Conservation (phyloP, 352 stramenopile species). For the Phytophthora cactorum region DNA sequence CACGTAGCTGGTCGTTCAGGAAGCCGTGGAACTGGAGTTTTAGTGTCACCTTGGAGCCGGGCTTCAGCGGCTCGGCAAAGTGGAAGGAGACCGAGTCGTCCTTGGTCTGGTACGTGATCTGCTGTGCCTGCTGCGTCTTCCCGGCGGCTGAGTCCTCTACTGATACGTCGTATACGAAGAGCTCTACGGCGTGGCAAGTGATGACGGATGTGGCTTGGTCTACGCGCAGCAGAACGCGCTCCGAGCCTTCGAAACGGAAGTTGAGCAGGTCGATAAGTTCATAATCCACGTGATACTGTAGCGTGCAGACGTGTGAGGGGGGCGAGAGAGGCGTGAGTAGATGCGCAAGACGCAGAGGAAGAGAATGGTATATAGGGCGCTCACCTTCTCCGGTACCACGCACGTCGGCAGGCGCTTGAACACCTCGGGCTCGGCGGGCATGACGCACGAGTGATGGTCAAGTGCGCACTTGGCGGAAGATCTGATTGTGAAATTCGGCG, state of each 20-base stretch:
- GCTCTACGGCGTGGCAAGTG: conserved; percentile 95
- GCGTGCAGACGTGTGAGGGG: not conserved
- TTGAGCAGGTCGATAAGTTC: conserved; percentile 79
- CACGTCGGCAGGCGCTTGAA: conserved; percentile 68
- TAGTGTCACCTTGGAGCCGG: conserved; percentile 44
- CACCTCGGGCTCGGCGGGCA: conserved; percentile 28
- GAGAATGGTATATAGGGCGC: not conserved
- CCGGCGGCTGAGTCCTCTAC: conserved; percentile 44
- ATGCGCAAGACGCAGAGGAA: not conserved
- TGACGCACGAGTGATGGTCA: conserved; percentile 30
- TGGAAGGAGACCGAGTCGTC: conserved; percentile 71
- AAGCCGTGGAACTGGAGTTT: conserved; percentile 68
- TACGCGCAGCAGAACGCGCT: conserved; percentile 63
- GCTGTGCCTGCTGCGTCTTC: conserved; percentile 39
- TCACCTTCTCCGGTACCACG: conserved; percentile 66
- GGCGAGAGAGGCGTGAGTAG: conserved; percentile 5
- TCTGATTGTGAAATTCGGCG: conserved; percentile 23
- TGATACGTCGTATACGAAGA: conserved; percentile 83
- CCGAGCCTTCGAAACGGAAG: conserved; percentile 77
- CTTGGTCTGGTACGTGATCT: conserved; percentile 56
- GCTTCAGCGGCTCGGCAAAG: conserved; percentile 50
- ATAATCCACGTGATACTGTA: conserved; percentile 76
- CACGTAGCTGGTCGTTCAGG: conserved; percentile 94
- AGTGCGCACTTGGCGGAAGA: conserved; percentile 16
- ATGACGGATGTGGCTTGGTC: conserved; percentile 75